Base-by-base conservation (phyloP, 2,329 filamentous ascomycete species). In the Cercospora sp. region DNA sequence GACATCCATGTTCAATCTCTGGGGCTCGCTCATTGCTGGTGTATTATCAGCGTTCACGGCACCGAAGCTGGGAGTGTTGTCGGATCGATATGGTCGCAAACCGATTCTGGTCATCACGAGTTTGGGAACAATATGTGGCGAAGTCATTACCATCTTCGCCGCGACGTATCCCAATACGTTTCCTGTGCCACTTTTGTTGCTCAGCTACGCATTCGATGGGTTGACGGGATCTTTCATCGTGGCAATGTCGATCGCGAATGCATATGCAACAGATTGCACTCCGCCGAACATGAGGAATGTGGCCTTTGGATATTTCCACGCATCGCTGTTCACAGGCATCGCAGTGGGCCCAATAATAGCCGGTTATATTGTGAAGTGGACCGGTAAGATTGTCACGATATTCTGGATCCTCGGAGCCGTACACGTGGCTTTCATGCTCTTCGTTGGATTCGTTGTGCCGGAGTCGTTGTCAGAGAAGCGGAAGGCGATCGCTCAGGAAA, bases 241-340 rank as follows among this genome's bases (percentile, higher is more conserved):
- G 0, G 90, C 90, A 30, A 91, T 91, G 83, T 89, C 90, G 57
- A 82, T 97, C 67, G 89, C 88, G 24, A 90, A 96, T 78, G 93
- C 94, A 0, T 99, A 98, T 79, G 90, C 91, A 12, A 90, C 92
- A 49, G 95, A 99, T 79, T 97, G 93, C 79, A 94, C 93, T 0
- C 84, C 91, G 3, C 91, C 93, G 0, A 90, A 91, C 32, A 88
- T 88, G 75, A 89, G 95, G 21, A 91, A 90, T 68, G 91, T 97
- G 7, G 88, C 89, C 4, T 95, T 98, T 78, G 94, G 93, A 6
- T 94, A 94, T 77, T 90, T 98, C 74, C 92, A 98, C 75, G 93
- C 92, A 10, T 93, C 90, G 73, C 84, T 99, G 8, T 98, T 97
- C 79, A 86, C 87, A 1, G 95, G 95, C n/a, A 88, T 98, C 57